Evolutionary conservation across 441 rosid species (phyloP).

Genomic region (Arabidopsis hybrid): DNA sequence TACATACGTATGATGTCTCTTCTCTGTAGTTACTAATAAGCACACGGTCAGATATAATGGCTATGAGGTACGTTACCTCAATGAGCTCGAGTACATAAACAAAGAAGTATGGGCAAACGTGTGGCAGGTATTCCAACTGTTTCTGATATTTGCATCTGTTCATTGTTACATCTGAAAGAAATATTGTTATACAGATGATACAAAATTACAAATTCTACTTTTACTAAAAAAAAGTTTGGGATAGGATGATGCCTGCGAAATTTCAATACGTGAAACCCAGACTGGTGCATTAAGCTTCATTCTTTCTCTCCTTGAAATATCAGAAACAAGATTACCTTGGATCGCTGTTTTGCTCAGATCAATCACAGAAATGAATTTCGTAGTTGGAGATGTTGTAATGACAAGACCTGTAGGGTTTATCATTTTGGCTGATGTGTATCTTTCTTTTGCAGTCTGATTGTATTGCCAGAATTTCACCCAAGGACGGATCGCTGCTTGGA

Average conservation of each 20-base stretch:
- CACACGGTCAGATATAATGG: conserved; percentile 63
- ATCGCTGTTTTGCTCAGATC: background rate
- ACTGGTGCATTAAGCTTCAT: background rate
- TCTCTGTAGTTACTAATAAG: conserved; percentile 63
- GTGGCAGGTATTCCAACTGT: conserved; percentile 67
- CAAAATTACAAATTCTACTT: background rate
- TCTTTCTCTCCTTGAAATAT: background rate
- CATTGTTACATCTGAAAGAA: background rate
- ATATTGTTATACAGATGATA: background rate
- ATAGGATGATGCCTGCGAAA: background rate
- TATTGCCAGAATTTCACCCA: conserved; percentile 87
- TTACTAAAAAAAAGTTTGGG: background rate
- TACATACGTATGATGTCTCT: conserved; percentile 2
- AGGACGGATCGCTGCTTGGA: conserved; percentile 71
- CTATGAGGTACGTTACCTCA: conserved; percentile 69
- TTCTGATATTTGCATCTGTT: conserved; percentile 2
- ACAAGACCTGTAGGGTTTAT: conserved; percentile 4
- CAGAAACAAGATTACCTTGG: background rate
- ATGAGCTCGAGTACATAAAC: conserved; percentile 88
- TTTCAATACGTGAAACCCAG: conserved; percentile 16
- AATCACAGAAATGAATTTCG: background rate
- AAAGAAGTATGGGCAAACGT: conserved; percentile 97
- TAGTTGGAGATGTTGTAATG: background rate
- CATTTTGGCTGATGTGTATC: conserved; percentile 10
- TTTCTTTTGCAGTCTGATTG: conserved; percentile 75